Base-by-base conservation (phyloP, 352 stramenopile species). In the Phytophthora nicotianae region DNA sequence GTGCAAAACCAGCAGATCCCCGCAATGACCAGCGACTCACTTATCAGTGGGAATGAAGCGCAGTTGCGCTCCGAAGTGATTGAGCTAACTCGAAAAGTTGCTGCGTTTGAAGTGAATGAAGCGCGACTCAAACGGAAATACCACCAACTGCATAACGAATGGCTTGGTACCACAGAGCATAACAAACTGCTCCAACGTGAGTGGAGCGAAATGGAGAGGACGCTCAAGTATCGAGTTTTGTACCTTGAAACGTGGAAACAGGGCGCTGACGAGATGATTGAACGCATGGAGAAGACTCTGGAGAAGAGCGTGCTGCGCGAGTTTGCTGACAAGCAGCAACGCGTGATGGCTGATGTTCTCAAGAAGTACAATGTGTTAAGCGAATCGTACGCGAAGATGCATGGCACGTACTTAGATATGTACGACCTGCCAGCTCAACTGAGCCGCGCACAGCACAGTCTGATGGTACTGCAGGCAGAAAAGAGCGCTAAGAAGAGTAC, bases 181-280 rank as follows among this genome's bases (percentile, higher is more conserved):
- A 76, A 74, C 8, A 54, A 58, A 5, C 48, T 79, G 17, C 45
- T 91, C 4, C 75, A 96, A 48, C 50, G 68, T 21, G 88, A 97
- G 47, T 91, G 93, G 74, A 68, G 95, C 4, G 88, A 97, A 46
- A 91, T 97, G 74, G 88, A 97, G 57, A 88, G 83, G 33, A 77
- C 83, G 23, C 77, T 97, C 11, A 96, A 97, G 57, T 78, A 82
- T 58, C 85, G 93, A 4, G 79, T 98, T 8, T 55, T 97, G 32
- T 98, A 97, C 55, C 72, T 98, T 9, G 93, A 98, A 64, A 87
- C 90, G 59, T 98, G 88, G 82, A 97, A 97, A 56, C 59, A 82
- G 29, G 81, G 81, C 0, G 83, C 86, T 1, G 78, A 86, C 41
- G 76, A 84, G 9, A 76, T 79, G 50, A 83, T 94, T 6, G 59